Percentiles rank a stretch among this genome's conserved stretches.
These are phyloP conservation scores for Verbena officinalis DNA, from an alignment of 257 asterid genomes.

Conservation along the genomic window DNA sequence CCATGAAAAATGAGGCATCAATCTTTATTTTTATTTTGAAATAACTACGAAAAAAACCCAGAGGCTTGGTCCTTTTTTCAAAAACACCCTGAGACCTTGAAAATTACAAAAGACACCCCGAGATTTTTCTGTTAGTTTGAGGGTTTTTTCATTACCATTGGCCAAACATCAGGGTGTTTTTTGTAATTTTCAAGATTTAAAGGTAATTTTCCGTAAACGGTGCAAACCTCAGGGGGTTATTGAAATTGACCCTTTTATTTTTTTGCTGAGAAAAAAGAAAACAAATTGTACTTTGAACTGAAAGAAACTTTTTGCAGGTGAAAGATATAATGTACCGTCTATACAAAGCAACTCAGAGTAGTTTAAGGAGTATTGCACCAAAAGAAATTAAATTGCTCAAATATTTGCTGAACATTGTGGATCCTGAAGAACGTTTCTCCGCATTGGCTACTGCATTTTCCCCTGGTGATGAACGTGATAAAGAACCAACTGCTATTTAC, in stretches of 20 bases:
- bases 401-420: slow-evolving; percentile 77
- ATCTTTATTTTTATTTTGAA: background rate
- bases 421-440: slow-evolving; percentile 94
- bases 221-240: too few species aligned
- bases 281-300: too few species aligned
- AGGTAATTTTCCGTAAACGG: too few species aligned
- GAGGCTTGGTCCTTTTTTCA: too few species aligned
- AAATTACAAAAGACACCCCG: background rate
- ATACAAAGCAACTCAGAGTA: slow-evolving; percentile 84
- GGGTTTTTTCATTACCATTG: too few species aligned
- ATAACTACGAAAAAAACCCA: too few species aligned
- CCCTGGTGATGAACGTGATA: slow-evolving; percentile 78
- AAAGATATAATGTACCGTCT: slow-evolving; percentile 86
- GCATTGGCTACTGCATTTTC: slow-evolving; percentile 91
- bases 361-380: slow-evolving; percentile 81
- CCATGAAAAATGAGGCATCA: slow-evolving; percentile 85
- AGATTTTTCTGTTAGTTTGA: too few species aligned
- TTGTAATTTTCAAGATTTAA: too few species aligned
- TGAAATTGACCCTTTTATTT: too few species aligned
- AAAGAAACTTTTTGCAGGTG: slow-evolving; percentile 47
- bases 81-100: too few species aligned
- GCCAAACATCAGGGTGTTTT: too few species aligned
- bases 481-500: slow-evolving; percentile 74
- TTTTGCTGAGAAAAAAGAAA: too few species aligned
- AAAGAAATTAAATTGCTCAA: slow-evolving; percentile 87